Percentiles rank a stretch among this genome's conserved stretches.
Evolutionary conservation across 2,329 filamentous ascomycete species (phyloP).

Genomic region (Fusarium sp.): DNA sequence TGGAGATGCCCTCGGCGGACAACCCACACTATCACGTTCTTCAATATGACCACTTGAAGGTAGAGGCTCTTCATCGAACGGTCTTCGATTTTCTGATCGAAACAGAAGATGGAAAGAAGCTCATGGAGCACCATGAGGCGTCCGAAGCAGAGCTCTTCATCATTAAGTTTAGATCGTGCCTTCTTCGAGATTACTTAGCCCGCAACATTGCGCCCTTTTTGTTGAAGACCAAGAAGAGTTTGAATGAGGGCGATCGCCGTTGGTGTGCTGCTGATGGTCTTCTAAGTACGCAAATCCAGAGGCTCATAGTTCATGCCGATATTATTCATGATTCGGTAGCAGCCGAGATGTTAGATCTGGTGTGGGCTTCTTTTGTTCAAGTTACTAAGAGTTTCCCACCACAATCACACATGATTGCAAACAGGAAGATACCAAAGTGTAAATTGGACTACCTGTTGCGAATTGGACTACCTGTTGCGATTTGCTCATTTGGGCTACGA

Average conservation of each 20-base stretch:
- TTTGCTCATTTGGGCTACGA: background rate
- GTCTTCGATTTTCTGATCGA: background rate
- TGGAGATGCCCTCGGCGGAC: too few species aligned
- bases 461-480: background rate
- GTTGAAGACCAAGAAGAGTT: too few species aligned
- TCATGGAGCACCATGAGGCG: fast-evolving
- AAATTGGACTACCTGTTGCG: too few species aligned
- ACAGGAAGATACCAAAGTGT: too few species aligned
- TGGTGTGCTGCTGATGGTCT: too few species aligned
- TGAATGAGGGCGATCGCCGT: too few species aligned
- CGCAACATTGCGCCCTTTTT: too few species aligned
- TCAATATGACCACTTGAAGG: fast-evolving
- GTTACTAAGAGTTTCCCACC: background rate
- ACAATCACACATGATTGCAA: too few species aligned
- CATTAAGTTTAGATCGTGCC: fast-evolving
- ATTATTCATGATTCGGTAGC: background rate
- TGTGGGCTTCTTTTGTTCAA: background rate
- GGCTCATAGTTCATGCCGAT: background rate
- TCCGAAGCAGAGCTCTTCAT: fast-evolving
- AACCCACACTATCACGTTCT: fast-evolving
- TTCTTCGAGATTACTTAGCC: background rate
- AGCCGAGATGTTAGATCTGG: background rate
- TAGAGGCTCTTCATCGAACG: background rate
- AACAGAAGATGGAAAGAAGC: fast-evolving
- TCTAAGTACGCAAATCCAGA: too few species aligned